Evolutionary conservation across 768 basidiomycete species (phyloP).

Genomic region (Suillus subaureus): DNA sequence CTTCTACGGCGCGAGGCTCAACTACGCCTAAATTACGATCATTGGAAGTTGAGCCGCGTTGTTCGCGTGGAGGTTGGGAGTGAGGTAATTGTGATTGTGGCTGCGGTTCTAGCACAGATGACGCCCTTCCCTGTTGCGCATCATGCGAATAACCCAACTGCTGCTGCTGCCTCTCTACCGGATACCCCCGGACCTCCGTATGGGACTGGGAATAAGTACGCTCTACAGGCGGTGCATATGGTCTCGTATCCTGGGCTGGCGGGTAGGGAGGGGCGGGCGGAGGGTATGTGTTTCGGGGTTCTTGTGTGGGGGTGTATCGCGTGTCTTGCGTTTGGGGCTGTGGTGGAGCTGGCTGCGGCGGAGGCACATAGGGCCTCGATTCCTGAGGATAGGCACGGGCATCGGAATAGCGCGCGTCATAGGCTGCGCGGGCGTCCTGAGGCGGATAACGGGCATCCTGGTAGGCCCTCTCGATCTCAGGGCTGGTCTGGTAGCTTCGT

Average conservation of each 20-base stretch:
- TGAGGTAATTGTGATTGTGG: slow-evolving; percentile 17
- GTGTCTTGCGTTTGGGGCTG: slow-evolving; percentile 26
- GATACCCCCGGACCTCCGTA: background rate
- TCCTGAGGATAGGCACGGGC: background rate
- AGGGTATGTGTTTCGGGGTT: background rate
- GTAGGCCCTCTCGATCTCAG: background rate
- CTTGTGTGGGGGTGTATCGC: background rate
- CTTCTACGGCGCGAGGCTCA: background rate
- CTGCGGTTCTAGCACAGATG: slow-evolving; percentile 15
- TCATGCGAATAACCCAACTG: slow-evolving; percentile 13
- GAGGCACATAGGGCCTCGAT: background rate
- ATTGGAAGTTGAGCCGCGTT: slow-evolving; percentile 23
- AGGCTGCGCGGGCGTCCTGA: background rate
- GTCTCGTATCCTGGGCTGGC: slow-evolving; percentile 6
- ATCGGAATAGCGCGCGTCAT: background rate
- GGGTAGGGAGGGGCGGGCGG: background rate
- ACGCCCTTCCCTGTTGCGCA: slow-evolving; percentile 19
- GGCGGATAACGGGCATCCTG: background rate
- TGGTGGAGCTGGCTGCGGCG: slow-evolving; percentile 19
- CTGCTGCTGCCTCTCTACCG: slow-evolving; percentile 6
- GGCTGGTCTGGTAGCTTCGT: background rate
- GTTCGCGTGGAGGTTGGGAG: slow-evolving; percentile 13
- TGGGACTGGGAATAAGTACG: background rate
- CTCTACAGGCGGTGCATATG: background rate
- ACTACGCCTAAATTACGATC: slow-evolving; percentile 25